Conservation (phyloP, 768 basidiomycete species). For the Russula lepida region DNA sequence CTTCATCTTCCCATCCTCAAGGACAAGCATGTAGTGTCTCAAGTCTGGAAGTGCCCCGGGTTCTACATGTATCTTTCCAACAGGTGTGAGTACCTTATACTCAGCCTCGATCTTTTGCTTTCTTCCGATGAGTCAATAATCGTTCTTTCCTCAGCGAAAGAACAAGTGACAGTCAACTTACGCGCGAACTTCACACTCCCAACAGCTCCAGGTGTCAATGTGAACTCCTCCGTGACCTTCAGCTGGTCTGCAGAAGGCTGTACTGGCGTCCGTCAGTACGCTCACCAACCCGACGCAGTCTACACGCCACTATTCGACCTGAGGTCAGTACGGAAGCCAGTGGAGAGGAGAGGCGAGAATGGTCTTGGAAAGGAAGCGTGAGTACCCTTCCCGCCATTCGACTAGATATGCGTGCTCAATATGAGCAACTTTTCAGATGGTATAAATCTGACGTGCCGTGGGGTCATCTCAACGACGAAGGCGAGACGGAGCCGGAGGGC, state of each 20-base stretch:
- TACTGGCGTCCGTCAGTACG: conserved; percentile 1
- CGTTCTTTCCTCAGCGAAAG: neutral
- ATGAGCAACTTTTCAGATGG: conserved; percentile 7
- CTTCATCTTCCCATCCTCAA: neutral
- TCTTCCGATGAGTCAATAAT: neutral
- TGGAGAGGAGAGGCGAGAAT: neutral
- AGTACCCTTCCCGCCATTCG: neutral
- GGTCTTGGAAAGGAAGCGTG: neutral
- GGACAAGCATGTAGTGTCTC: neutral
- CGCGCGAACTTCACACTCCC: neutral
- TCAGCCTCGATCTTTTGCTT: too few relatives aligned
- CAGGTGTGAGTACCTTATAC: neutral
- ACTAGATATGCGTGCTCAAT: neutral
- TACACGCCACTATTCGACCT: conserved; percentile 9
- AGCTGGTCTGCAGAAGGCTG: conserved; percentile 3
- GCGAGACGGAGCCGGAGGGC: conserved; percentile 1
- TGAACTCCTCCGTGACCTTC: neutral
- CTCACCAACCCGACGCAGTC: neutral
- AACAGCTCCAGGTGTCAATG: neutral
- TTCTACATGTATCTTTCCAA: conserved; percentile 13
- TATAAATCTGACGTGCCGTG: conserved; percentile 7
- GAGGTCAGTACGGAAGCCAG: neutral
- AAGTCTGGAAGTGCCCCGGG: neutral
- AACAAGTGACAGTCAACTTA: conserved; percentile 1
- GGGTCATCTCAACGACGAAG: conserved; percentile 8